Conservation (phyloP, 169 alveolate genomes). For the Plasmodium cynomolgi region DNA sequence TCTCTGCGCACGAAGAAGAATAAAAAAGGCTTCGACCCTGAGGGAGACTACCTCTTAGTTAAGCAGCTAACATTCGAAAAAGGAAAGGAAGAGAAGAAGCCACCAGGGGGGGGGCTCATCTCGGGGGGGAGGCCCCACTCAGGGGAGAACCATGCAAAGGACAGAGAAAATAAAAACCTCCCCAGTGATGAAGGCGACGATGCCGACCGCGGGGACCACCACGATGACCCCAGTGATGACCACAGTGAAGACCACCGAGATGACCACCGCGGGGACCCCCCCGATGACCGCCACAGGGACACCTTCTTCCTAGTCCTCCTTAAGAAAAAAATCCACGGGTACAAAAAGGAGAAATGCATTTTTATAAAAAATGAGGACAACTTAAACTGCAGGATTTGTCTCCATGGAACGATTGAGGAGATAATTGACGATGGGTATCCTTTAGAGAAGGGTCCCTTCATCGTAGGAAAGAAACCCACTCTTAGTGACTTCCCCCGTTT, state of each 20-base stretch:
- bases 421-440: slow-evolving; percentile 10
- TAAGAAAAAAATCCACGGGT: slow-evolving; percentile 31
- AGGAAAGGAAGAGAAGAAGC: neutral
- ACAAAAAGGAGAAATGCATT: slow-evolving; percentile 32
- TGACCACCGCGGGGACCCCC: no score
- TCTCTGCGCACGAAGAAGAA: neutral
- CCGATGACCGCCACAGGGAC: neutral
- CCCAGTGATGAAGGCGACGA: neutral
- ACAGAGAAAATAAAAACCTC: neutral
- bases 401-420: slow-evolving; percentile 28
- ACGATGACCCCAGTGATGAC: no score
- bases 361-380: slow-evolving; percentile 54
- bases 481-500: slow-evolving; percentile 11
- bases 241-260: no score
- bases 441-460: neutral
- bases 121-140: no score
- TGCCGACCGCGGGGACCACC: no score
- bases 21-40: neutral
- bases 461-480: slow-evolving; percentile 25
- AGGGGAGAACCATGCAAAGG: no score
- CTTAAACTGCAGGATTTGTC: slow-evolving; percentile 45
- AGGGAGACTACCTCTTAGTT: neutral
- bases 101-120: neutral
- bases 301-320: slow-evolving; percentile 20
- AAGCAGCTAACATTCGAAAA: no score